Evolutionary conservation across 495 filamentous ascomycete genomes (phyloP).

Genomic region (Pseudevernia furfuracea): DNA sequence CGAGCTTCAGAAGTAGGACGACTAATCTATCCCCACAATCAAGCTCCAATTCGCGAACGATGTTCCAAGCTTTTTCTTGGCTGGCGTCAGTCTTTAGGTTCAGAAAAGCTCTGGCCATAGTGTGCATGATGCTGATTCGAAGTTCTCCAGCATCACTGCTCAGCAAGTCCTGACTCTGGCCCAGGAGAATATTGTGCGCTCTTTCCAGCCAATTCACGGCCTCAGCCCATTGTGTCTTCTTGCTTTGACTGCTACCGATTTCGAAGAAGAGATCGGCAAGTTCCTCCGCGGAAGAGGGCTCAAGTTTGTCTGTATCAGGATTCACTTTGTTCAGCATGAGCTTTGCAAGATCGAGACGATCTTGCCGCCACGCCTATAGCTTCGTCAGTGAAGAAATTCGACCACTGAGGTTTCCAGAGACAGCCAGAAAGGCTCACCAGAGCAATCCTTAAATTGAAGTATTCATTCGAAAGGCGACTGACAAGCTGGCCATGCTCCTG

Average conservation of each 20-base stretch:
- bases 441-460: constrained; percentile 59
- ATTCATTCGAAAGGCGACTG: constrained; percentile 50
- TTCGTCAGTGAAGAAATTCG: constrained; percentile 19
- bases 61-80: constrained; percentile 46
- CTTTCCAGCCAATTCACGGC: constrained; percentile 70
- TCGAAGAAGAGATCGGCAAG: constrained; percentile 65
- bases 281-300: constrained; percentile 49
- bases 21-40: constrained; percentile 55
- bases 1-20: constrained; percentile 62
- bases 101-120: constrained; percentile 45
- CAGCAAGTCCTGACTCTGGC: constrained; percentile 46
- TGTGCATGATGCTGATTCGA: constrained; percentile 56
- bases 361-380: constrained; percentile 61
- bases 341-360: constrained; percentile 65
- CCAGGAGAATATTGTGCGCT: constrained; percentile 52
- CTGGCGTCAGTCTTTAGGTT: constrained; percentile 31
- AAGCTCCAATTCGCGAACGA: constrained; percentile 51
- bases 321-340: constrained; percentile 60
- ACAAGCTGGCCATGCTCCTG: constrained; percentile 24
- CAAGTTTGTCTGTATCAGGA: constrained; percentile 33
- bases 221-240: constrained; percentile 42
- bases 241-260: constrained; percentile 55
- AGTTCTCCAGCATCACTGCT: constrained; percentile 57
- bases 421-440: constrained; percentile 44
- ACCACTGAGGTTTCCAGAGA: neutral